phyloP scores from a whole-genome alignment of 1,284 basidiomycete species.

The Pseudozyma hubeiensis region DNA sequence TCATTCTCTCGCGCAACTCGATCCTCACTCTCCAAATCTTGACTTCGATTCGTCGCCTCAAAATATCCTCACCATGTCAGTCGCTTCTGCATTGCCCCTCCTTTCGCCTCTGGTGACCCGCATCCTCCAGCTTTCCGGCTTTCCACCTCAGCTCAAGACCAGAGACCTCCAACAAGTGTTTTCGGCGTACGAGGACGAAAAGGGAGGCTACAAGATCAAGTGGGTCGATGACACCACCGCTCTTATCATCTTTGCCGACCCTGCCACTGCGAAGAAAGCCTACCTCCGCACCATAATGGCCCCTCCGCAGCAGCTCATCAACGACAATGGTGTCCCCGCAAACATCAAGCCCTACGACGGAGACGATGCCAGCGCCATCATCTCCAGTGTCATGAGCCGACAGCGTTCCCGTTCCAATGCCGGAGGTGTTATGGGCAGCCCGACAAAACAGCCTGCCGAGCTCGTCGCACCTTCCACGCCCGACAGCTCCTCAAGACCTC shows the following conservation, averaged over 20 bases:
- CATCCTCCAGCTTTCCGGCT: slow-evolving; percentile 89
- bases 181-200: slow-evolving; percentile 84
- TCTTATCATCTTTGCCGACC: slow-evolving; percentile 86
- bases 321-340: slow-evolving; percentile 70
- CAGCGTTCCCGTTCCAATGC: slow-evolving; percentile 63
- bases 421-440: slow-evolving; percentile 33
- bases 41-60: too few species aligned
- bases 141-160: slow-evolving; percentile 94
- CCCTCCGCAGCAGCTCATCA: slow-evolving; percentile 73
- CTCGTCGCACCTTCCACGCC: slow-evolving; percentile 25
- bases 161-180: slow-evolving; percentile 93
- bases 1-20: too few species aligned
- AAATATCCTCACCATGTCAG: slow-evolving; percentile 24
- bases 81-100: slow-evolving; percentile 53
- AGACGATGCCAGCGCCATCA: slow-evolving; percentile 88
- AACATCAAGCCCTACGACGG: slow-evolving; percentile 90
- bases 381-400: slow-evolving; percentile 82
- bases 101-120: slow-evolving; percentile 91
- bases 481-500: slow-evolving; percentile 27
- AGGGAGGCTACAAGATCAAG: slow-evolving; percentile 97
- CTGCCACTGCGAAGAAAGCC: slow-evolving; percentile 82
- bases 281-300: slow-evolving; percentile 85
- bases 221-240: slow-evolving; percentile 98
- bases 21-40: too few species aligned
- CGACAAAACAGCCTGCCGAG: slow-evolving; percentile 42